Conservation (phyloP, 768 basidiomycete genomes). For the Amanita pallidorosea region DNA sequence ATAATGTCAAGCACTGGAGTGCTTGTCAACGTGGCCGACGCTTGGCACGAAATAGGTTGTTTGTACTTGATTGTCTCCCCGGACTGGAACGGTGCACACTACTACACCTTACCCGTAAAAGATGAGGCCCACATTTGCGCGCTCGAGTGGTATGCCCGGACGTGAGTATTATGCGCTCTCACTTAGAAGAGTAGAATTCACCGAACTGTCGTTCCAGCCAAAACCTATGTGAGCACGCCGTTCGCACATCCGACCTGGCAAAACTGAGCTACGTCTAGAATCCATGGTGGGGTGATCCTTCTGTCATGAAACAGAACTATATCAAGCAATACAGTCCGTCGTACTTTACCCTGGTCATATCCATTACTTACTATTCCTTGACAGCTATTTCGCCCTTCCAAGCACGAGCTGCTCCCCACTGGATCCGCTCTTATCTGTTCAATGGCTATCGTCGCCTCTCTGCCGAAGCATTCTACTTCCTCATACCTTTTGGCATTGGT, state of each 20-base stretch:
- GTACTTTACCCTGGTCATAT: background rate
- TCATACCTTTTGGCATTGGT: conserved; percentile 72
- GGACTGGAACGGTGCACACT: conserved; percentile 23
- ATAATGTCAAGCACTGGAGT: too few relatives aligned
- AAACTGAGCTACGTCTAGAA: conserved; percentile 33
- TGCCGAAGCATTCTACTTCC: conserved; percentile 67
- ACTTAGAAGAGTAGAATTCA: background rate
- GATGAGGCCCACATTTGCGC: conserved; percentile 57
- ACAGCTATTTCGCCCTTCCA: conserved; percentile 79
- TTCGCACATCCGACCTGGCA: background rate
- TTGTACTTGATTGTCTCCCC: conserved; percentile 20
- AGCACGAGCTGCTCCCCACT: conserved; percentile 60
- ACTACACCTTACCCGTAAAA: conserved; percentile 13
- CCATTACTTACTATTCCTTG: conserved; percentile 2
- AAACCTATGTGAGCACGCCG: conserved; percentile 61
- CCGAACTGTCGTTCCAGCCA: conserved; percentile 34
- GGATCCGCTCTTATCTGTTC: conserved; percentile 69
- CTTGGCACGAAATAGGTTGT: conserved; percentile 8
- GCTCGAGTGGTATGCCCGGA: conserved; percentile 73
- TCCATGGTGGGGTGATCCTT: conserved; percentile 84
- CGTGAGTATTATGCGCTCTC: conserved; percentile 34
- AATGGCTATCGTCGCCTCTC: conserved; percentile 77
- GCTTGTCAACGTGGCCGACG: background rate
- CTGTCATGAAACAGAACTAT: conserved; percentile 59
- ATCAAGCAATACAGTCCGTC: conserved; percentile 73